Percentiles rank a stretch among this genome's conserved stretches.
phyloP scores from a whole-genome alignment of 2,329 filamentous ascomycete genomes.

The Aspergillus tubingensis region DNA sequence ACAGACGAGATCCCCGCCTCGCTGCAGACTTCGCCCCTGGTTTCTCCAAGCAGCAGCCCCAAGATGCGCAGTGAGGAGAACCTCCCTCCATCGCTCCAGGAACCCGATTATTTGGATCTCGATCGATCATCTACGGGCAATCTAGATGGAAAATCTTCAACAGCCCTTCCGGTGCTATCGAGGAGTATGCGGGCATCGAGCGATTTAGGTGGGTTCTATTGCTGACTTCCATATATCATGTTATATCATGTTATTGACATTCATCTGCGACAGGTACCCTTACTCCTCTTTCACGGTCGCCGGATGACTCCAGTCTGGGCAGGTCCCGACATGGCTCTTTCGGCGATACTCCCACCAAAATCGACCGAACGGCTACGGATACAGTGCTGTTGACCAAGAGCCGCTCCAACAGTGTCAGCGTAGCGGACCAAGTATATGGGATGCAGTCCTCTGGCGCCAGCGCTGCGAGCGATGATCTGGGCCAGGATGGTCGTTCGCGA shows the following conservation, averaged over 20 bases:
- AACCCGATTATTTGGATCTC: slow-evolving; percentile 55
- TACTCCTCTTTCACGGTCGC: slow-evolving; percentile 45
- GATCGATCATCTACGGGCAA: slow-evolving; percentile 29
- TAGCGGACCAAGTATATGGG: slow-evolving; percentile 15
- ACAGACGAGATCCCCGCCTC: slow-evolving; percentile 87
- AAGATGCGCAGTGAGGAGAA: slow-evolving; percentile 41
- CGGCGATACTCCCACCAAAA: slow-evolving; percentile 38
- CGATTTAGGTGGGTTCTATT: slow-evolving; percentile 44
- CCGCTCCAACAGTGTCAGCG: slow-evolving; percentile 25
- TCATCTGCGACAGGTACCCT: slow-evolving; percentile 35
- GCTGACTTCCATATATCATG: background rate
- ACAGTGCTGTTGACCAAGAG: slow-evolving; percentile 51
- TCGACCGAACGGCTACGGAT: slow-evolving; percentile 58
- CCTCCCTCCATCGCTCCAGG: slow-evolving; percentile 43
- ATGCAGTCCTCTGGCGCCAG: slow-evolving; percentile 11
- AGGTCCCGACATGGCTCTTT: slow-evolving; percentile 32
- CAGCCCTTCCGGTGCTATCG: slow-evolving; percentile 32
- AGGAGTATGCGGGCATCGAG: slow-evolving; percentile 45
- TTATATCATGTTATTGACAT: background rate
- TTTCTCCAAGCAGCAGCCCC: slow-evolving; percentile 86
- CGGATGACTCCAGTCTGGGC: slow-evolving; percentile 31
- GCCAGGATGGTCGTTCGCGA: slow-evolving; percentile 56
- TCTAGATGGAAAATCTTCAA: slow-evolving; percentile 26
- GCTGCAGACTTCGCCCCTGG: slow-evolving; percentile 89
- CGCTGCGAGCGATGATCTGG: slow-evolving; percentile 17